Percentiles rank a stretch among this genome's conserved stretches.
These are phyloP conservation scores for Fusarium piperis DNA, from an alignment of 2,329 filamentous ascomycete genomes.

Conservation along the genomic window DNA sequence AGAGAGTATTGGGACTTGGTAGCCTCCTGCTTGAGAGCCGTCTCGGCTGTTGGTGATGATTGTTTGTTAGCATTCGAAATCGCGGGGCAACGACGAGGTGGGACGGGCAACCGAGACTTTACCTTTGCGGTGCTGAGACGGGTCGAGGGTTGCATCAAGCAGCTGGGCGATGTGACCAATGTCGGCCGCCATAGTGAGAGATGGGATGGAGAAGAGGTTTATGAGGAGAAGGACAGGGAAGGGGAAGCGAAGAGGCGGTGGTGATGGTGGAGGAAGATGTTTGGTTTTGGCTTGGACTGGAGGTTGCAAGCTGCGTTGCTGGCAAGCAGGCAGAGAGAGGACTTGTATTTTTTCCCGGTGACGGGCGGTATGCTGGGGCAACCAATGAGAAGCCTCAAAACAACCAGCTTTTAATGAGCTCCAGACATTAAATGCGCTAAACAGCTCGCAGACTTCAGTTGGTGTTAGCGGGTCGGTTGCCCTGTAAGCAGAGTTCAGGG, in stretches of 20 bases:
- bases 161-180: conserved; percentile 77
- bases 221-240: conserved; percentile 12
- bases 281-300: conserved; percentile 18
- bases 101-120: conserved; percentile 44
- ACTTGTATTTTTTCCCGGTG: conserved; percentile 26
- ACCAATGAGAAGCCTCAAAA: conserved; percentile 13
- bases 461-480: conserved; percentile 2
- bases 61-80: conserved; percentile 50
- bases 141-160: conserved; percentile 90
- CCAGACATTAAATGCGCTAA: conserved; percentile 7
- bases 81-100: conserved; percentile 41
- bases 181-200: conserved; percentile 64
- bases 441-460: conserved; percentile 11
- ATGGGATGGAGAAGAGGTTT: conserved; percentile 11
- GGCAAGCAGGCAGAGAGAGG: conserved; percentile 23
- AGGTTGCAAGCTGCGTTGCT: conserved; percentile 31
- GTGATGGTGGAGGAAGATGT: conserved; percentile 31
- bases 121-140: conserved; percentile 90
- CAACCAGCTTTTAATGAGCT: conserved; percentile 16
- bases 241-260: conserved; percentile 33
- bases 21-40: conserved; percentile 80
- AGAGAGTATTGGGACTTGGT: conserved; percentile 88
- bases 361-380: conserved; percentile 12
- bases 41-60: conserved; percentile 72
- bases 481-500: neutral